Evolutionary conservation across 2,329 filamentous ascomycete genomes (phyloP), one percentile per base, ranked within the genome.

Genomic region (Alternaria ventricosa): DNA sequence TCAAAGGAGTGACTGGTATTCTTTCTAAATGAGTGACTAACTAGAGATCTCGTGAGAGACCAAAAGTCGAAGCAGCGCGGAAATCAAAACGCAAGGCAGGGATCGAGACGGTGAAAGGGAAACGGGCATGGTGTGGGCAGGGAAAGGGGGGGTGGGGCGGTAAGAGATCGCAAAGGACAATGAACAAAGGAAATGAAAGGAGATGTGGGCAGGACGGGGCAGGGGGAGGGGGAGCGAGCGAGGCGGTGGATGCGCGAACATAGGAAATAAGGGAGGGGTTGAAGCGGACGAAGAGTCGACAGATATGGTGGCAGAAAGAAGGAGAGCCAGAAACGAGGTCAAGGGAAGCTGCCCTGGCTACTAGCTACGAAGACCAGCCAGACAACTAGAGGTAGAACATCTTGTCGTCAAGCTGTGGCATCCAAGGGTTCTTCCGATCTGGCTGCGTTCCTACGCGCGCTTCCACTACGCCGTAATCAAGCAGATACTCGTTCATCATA

Each of bases 351-450:
- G 11, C 11, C 27, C 27, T 28, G 27, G 27, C 11, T 28, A 12
- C 27, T 28, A 28, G 27, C 10, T 28, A 11, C 5, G 27, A 28
- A 28, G 27, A 28, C 4, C 2, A 28, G 27, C 27, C 27, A 23
- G 7, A 13, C 22, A 6, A 6, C 27, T 33, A 62, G 20, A 62
- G 47, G 30, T 62, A 62, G 22, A 62, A 62, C 60, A 62, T 62
- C 36, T 50, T 54, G 10, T 54, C 60, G 20, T 62, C 55, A 22
- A 62, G 22, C n/a, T 41, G 6, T 23, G 30, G 7, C n/a, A 41
- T 12, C 50, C 58, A 61, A 53, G 43, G 58, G 23, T 55, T 55
- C 25, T 20, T 55, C 12, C 51, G 41, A 8, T 33, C 18, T 11
- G 41, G 27, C 23, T 41, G 13, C 2, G 33, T 1, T 22, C 10